These are phyloP conservation scores for Castanea mollissima DNA, from an alignment of 306 rosid species.

Conservation along the genomic window DNA sequence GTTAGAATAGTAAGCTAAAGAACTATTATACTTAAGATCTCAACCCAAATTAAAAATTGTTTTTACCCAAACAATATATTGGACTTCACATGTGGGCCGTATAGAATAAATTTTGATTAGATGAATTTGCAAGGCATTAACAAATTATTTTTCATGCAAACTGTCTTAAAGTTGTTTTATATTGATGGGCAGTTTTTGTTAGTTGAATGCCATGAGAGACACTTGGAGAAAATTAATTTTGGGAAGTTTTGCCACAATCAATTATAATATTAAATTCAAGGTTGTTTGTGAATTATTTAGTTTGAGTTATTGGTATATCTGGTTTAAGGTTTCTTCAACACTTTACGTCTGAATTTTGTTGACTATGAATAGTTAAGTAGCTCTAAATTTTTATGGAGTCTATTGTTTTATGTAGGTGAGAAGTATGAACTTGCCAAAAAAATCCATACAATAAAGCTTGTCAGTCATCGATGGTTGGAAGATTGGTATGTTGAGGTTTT, in stretches of 20 bases:
- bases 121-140: too few species aligned
- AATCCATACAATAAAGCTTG: conserved; percentile 65
- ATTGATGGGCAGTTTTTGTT: neutral
- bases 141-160: too few species aligned
- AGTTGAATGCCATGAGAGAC: neutral
- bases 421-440: conserved; percentile 85
- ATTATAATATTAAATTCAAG: neutral
- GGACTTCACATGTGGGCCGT: too few species aligned
- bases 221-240: neutral
- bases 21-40: too few species aligned
- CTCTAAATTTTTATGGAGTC: neutral
- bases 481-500: conserved; percentile 54
- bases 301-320: neutral
- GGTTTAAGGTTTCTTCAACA: too few species aligned
- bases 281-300: neutral
- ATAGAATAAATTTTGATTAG: too few species aligned
- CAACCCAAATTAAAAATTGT: too few species aligned
- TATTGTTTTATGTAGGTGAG: conserved; percentile 55
- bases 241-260: neutral
- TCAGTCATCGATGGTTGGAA: conserved; percentile 91
- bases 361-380: neutral
- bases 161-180: neutral
- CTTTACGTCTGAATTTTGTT: too few species aligned
- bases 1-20: too few species aligned
- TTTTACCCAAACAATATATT: too few species aligned